Evolutionary conservation across 441 rosid species (phyloP).

Genomic region (Adansonia grandidieri): DNA sequence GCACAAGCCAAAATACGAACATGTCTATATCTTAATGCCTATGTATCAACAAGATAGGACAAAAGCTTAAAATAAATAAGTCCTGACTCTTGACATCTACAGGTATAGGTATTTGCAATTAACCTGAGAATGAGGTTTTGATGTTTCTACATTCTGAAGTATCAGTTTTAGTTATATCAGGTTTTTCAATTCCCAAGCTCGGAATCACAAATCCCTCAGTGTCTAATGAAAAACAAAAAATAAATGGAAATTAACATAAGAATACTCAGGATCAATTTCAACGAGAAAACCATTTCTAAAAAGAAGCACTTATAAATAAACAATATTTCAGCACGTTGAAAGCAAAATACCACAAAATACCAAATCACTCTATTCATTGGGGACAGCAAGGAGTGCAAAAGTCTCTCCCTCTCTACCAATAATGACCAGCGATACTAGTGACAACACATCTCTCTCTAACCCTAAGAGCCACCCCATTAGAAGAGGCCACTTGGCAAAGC

Average conservation of each 20-base stretch:
- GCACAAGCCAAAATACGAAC: constrained; percentile 24
- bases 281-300: neutral
- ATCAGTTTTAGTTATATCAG: constrained; percentile 38
- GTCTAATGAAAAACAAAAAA: constrained; percentile 47
- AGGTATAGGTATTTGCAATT: constrained; percentile 18
- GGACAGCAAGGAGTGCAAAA: neutral
- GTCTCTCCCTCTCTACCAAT: neutral
- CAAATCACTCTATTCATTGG: neutral
- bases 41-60: neutral
- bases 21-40: neutral
- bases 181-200: constrained; percentile 70
- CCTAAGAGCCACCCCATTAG: neutral
- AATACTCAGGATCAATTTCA: neutral
- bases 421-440: neutral
- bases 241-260: neutral
- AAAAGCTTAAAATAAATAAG: neutral
- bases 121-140: constrained; percentile 72
- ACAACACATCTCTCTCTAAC: neutral
- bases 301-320: neutral
- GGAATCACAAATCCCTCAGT: constrained; percentile 96
- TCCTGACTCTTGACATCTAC: neutral
- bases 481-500: neutral
- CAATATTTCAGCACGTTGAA: neutral
- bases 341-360: neutral
- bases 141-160: constrained; percentile 49